Base-by-base conservation (phyloP, 495 filamentous ascomycete species). In the Recurvomyces mirabilis region DNA sequence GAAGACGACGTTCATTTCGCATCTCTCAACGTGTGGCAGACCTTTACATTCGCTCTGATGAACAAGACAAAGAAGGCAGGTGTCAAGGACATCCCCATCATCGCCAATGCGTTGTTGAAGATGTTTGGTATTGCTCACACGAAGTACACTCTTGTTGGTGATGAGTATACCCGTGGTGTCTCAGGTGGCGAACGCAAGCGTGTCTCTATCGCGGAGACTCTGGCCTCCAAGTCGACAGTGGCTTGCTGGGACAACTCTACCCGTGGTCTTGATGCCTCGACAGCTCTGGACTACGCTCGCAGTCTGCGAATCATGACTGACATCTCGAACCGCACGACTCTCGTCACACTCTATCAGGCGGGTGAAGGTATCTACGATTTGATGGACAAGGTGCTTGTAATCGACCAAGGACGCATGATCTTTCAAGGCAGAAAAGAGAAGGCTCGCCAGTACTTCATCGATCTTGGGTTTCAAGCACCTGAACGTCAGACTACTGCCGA, bases 1-100 rank as follows among this genome's bases (percentile, higher is more conserved):
- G 84, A 91, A 61, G 84, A 91, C 43, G 86, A 93, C 49, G 69
- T 77, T 34, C 84, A 89, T 60, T 77, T 89, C 55, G 80, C 86
- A 3, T 68, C 71, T 6, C 63, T 94, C 26, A 91, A 79, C 1
- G 85, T 94, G 1, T 79, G 69, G 74, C 74, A 88, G 54, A 93
- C 86, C 0, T 65, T 91, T 37, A 76, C 75, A n/a, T 93, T 94
- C 57, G 80, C 85, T 0, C 66, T 89, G 7, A 77, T 81, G 56
- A 88, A 79, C 67, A 87, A 87, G 65, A 85, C 81, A n/a, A 81
- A 75, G 60, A 84, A 81, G 63, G 66, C 72, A 31, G 71, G 79
- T n/a, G 70, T 70, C 14, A 70, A 65, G 1, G 78, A 82, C 41
- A 79, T 87, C 19, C 72, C 77, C 3, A 62, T 82, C 38, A 81